Evolutionary conservation across 441 rosid species (phyloP).

Genomic region (Adansonia gregorii): DNA sequence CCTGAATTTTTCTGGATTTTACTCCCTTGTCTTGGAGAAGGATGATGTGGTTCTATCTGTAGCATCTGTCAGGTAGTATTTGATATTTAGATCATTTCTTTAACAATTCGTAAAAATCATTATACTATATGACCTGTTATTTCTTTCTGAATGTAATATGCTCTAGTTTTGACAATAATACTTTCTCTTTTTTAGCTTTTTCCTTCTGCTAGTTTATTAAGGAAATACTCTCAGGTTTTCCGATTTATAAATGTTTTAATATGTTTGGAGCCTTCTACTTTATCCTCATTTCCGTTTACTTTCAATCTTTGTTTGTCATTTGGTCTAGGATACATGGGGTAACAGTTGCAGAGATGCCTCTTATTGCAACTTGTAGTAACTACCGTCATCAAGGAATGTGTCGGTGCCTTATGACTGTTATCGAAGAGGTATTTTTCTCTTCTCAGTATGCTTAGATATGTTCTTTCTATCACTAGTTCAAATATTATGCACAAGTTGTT

Average conservation of each 20-base stretch:
- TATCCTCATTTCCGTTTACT: background rate
- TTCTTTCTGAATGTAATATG: background rate
- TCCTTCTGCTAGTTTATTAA: conserved; percentile 6
- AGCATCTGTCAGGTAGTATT: conserved; percentile 84
- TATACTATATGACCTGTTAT: background rate
- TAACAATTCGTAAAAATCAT: background rate
- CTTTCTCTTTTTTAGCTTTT: background rate
- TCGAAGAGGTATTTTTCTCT: conserved; percentile 70
- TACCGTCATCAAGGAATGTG: conserved; percentile 96
- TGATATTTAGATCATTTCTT: conserved; percentile 11
- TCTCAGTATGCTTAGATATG: background rate
- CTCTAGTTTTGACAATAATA: background rate
- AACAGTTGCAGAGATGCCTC: conserved; percentile 94
- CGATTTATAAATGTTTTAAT: conserved; percentile 13
- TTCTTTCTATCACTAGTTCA: background rate
- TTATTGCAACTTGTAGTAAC: conserved; percentile 93
- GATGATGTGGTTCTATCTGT: conserved; percentile 82
- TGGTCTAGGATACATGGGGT: conserved; percentile 74
- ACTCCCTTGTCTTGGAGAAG: conserved; percentile 87
- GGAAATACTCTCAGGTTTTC: background rate
- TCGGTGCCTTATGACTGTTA: conserved; percentile 69
- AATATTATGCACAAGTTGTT: background rate
- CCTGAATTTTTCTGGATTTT: conserved; percentile 80
- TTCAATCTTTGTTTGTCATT: background rate
- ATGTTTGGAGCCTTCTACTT: background rate